A percentile compares a stretch with the other conserved stretches of the same genome.
phyloP scores from a whole-genome alignment of 768 basidiomycete species.

The Boletus fagicola region DNA sequence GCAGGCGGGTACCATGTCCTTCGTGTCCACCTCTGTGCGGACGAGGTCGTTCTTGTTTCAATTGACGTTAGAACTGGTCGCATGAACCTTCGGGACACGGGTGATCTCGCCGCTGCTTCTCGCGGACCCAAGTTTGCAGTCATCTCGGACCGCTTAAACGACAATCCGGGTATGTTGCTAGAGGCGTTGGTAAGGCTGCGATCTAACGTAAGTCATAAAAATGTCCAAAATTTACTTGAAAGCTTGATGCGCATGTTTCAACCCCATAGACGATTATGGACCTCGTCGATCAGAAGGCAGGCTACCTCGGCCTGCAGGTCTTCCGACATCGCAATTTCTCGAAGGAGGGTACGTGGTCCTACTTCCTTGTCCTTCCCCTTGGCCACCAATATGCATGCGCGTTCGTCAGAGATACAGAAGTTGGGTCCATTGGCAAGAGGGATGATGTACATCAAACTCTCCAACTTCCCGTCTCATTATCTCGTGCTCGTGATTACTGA shows the following conservation, averaged over 20 bases:
- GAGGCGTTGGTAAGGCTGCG: slow-evolving; percentile 59
- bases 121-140: slow-evolving; percentile 63
- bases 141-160: slow-evolving; percentile 64
- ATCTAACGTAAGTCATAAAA: slow-evolving; percentile 49
- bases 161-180: slow-evolving; percentile 59
- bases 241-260: neutral
- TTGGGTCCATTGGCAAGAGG: slow-evolving; percentile 63
- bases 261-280: slow-evolving; percentile 76
- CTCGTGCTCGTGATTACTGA: slow-evolving; percentile 82
- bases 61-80: slow-evolving; percentile 81
- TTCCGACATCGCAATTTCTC: slow-evolving; percentile 68
- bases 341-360: slow-evolving; percentile 50
- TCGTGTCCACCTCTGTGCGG: slow-evolving; percentile 68
- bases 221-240: neutral
- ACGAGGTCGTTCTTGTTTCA: slow-evolving; percentile 72
- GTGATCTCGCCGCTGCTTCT: slow-evolving; percentile 73
- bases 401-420: slow-evolving; percentile 58
- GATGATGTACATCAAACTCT: slow-evolving; percentile 71
- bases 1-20: slow-evolving; percentile 58
- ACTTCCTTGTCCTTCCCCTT: neutral
- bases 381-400: neutral
- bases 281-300: slow-evolving; percentile 81
- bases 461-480: slow-evolving; percentile 77
- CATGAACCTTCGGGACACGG: slow-evolving; percentile 75
- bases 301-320: slow-evolving; percentile 76